Percentiles rank a stretch among this genome's conserved stretches.
These are phyloP conservation scores for Epithele typhae DNA, from an alignment of 768 basidiomycete species.

Conservation along the genomic window DNA sequence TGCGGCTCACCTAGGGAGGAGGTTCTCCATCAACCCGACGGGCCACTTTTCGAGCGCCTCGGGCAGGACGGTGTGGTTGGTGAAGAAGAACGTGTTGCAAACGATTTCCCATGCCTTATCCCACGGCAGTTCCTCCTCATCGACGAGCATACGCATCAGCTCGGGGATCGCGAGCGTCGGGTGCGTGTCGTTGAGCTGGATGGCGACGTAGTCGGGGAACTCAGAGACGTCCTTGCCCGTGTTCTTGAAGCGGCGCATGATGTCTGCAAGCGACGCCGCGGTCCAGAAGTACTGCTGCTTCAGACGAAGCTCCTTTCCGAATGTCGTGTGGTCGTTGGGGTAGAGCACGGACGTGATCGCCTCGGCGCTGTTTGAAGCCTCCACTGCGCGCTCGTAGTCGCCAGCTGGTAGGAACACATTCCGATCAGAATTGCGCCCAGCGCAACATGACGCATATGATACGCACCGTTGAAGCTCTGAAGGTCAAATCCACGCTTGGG, in stretches of 20 bases:
- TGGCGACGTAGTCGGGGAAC: constrained; percentile 84
- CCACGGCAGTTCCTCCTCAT: constrained; percentile 89
- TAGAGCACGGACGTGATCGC: constrained; percentile 95
- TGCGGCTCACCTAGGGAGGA: constrained; percentile 52
- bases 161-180: constrained; percentile 95
- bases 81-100: constrained; percentile 91
- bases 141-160: constrained; percentile 85
- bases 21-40: constrained; percentile 77
- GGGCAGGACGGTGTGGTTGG: constrained; percentile 91
- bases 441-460: not conserved
- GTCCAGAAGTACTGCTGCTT: constrained; percentile 99
- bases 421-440: constrained; percentile 13
- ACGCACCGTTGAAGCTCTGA: constrained; percentile 86
- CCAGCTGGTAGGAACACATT: constrained; percentile 52
- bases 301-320: constrained; percentile 83
- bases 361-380: constrained; percentile 83
- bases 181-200: constrained; percentile 97
- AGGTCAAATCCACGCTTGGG: constrained; percentile 90
- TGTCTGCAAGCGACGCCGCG: constrained; percentile 82
- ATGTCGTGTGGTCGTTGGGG: constrained; percentile 89
- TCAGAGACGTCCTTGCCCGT: constrained; percentile 72
- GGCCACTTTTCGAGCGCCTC: constrained; percentile 92
- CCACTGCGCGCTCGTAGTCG: constrained; percentile 87
- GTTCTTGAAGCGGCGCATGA: constrained; percentile 91
- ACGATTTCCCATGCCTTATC: constrained; percentile 84